Conservation (phyloP, 176 grass and related monocot species). For the Echinochloa phyllopogon region DNA sequence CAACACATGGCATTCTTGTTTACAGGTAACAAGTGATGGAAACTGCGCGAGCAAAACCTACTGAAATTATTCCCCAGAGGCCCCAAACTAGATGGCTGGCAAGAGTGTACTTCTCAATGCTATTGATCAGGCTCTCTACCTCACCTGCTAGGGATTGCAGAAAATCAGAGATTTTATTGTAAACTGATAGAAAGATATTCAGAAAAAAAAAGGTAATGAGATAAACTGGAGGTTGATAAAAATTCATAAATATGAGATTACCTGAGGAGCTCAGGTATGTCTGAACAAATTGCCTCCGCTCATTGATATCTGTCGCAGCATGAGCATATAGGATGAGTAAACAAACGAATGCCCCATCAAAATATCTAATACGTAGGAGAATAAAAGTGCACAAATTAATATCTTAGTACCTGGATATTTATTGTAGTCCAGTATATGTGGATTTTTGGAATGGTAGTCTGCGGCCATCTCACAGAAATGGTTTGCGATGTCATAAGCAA, state of each 20-base stretch:
- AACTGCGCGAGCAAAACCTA: slow-evolving; percentile 21
- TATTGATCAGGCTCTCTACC: slow-evolving; percentile 66
- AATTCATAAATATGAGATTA: slow-evolving; percentile 33
- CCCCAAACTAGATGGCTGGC: slow-evolving; percentile 90
- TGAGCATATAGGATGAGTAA: not conserved
- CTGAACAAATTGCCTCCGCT: slow-evolving; percentile 74
- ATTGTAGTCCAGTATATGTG: slow-evolving; percentile 81
- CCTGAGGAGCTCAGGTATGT: slow-evolving; percentile 71
- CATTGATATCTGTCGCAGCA: slow-evolving; percentile 58
- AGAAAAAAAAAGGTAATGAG: not conserved
- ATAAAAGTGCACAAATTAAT: not conserved
- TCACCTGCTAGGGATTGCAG: slow-evolving; percentile 52
- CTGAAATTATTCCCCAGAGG: slow-evolving; percentile 98
- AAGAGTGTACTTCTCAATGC: slow-evolving; percentile 78
- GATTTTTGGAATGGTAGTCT: slow-evolving; percentile 84
- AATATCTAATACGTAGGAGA: not conserved
- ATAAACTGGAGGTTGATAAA: not conserved
- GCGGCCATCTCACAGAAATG: slow-evolving; percentile 99
- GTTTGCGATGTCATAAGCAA: slow-evolving; percentile 89
- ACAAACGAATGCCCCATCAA: not conserved
- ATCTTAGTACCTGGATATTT: slow-evolving; percentile 78
- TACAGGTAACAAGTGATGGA: not conserved
- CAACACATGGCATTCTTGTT: not conserved
- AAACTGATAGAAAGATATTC: not conserved
- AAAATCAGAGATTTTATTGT: not conserved